These are phyloP conservation scores for Candida sojae DNA, from an alignment of 1,139 yeast species.

Conservation along the genomic window DNA sequence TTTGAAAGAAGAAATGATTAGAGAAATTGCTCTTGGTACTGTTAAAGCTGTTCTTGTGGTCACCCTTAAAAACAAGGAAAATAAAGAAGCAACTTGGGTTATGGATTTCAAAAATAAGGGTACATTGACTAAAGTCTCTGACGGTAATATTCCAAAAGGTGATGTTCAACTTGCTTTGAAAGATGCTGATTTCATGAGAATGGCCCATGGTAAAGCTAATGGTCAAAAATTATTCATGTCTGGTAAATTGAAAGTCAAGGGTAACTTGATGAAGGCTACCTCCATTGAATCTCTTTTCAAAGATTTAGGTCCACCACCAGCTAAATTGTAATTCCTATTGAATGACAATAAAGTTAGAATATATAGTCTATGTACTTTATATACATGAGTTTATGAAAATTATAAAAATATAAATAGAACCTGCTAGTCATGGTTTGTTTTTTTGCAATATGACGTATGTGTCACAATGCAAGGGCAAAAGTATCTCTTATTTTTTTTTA, in stretches of 20 bases:
- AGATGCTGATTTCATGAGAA: slow-evolving; percentile 65
- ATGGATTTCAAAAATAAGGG: slow-evolving; percentile 72
- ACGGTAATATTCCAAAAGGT: slow-evolving; percentile 51
- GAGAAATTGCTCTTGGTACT: slow-evolving; percentile 43
- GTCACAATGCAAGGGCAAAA: too few relatives aligned
- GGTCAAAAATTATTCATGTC: slow-evolving; percentile 82
- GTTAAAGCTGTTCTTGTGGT: slow-evolving; percentile 68
- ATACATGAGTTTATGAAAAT: too few relatives aligned
- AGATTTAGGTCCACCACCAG: slow-evolving; percentile 49
- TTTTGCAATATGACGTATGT: too few relatives aligned
- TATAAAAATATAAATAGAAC: too few relatives aligned
- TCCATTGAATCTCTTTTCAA: slow-evolving; percentile 72
- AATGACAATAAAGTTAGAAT: too few relatives aligned
- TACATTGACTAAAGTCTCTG: slow-evolving; percentile 45
- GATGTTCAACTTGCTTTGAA: slow-evolving; percentile 67
- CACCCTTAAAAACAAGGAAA: slow-evolving; percentile 67
- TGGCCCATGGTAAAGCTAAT: slow-evolving; percentile 75
- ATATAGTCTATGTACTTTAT: too few relatives aligned
- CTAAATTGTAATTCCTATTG: slow-evolving; percentile 1
- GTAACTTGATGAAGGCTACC: slow-evolving; percentile 87
- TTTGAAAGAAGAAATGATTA: slow-evolving; percentile 39
- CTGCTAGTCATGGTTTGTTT: too few relatives aligned
- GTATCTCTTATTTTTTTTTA: too few relatives aligned
- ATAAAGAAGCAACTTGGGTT: slow-evolving; percentile 65
- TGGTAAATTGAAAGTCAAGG: slow-evolving; percentile 82